A percentile compares a stretch with the other conserved stretches of the same genome.
Evolutionary conservation across 768 basidiomycete genomes (phyloP).

Genomic region (Russula sp.): DNA sequence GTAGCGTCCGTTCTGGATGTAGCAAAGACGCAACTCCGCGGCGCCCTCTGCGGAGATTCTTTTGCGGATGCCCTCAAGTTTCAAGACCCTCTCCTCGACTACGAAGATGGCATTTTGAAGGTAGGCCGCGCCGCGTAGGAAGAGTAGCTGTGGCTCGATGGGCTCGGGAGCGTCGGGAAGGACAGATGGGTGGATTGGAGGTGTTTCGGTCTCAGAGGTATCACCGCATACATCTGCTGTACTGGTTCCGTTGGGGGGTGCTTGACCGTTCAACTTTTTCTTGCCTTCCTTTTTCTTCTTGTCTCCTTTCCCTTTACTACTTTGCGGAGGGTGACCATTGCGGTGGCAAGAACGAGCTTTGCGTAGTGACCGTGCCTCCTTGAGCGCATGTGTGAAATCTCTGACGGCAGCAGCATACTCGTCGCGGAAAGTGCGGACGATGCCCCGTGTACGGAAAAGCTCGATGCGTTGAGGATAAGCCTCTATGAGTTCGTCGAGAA

Average conservation of each 20-base stretch:
- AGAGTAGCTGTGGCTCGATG: conserved; percentile 81
- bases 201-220: conserved; percentile 44
- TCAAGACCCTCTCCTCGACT: conserved; percentile 66
- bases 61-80: conserved; percentile 64
- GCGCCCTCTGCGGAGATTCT: conserved; percentile 51
- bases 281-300: conserved; percentile 42
- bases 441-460: conserved; percentile 84
- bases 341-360: conserved; percentile 56
- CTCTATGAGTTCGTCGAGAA: conserved; percentile 74
- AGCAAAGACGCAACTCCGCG: conserved; percentile 70
- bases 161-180: conserved; percentile 79
- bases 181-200: conserved; percentile 63
- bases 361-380: conserved; percentile 66
- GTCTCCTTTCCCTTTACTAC: conserved; percentile 47
- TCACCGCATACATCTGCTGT: conserved; percentile 41
- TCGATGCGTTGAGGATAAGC: conserved; percentile 71
- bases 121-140: conserved; percentile 78
- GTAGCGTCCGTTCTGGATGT: conserved; percentile 66
- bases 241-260: conserved; percentile 62
- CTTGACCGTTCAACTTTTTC: conserved; percentile 51
- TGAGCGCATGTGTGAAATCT: conserved; percentile 77
- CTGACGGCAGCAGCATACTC: conserved; percentile 68
- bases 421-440: conserved; percentile 81
- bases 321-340: conserved; percentile 35
- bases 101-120: conserved; percentile 71